Base-by-base conservation (phyloP, 108 stramenopile species). In the Stephanodiscus minutulus region DNA sequence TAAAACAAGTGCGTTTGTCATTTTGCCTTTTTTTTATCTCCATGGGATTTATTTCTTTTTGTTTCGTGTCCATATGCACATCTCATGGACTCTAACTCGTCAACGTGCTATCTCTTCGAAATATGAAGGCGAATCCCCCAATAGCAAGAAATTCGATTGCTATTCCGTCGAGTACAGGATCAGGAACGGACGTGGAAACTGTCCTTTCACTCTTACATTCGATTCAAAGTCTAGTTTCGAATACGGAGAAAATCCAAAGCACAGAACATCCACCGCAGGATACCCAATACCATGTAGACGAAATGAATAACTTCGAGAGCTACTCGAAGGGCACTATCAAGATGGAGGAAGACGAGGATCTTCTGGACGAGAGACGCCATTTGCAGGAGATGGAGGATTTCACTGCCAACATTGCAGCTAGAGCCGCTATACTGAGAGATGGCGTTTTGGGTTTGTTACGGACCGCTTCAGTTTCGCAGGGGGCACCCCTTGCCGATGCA, bases 401-500 rank as follows among this genome's bases (percentile, higher is more conserved):
- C 68, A 55, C 69, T 33, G 13, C 68, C 47, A 21, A 77, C 56
- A 66, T 89, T 49, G 33, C 85, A 22, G 35, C 74, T 33, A 67
- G 89, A 58, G 83, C 82, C 21, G 59, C 44, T 22, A 50, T 48
- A 29, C 70, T 90, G 59, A 81, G 82, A 58, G 47, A 70, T 48
- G 76, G 83, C 74, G 83, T 90, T 50, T 76, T 81, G 73, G 55
- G 73, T 20, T 39, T 87, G 29, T 49, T 87, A 47, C 77, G 71
- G 15, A 74, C 70, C 18, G 68, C 70, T 21, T 22, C 41, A 22
- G 31, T 41, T 33, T 29, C 55, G 15, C 24, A 36, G 25, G 35
- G 22, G 13, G 13, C 55, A 31, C 15, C 21, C n/a, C 18, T 0
- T 22, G 46, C 22, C 35, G 55, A 53, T 29, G 74, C 22, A 36